Conservation (phyloP, 768 basidiomycete genomes). For the Russula compacta region DNA sequence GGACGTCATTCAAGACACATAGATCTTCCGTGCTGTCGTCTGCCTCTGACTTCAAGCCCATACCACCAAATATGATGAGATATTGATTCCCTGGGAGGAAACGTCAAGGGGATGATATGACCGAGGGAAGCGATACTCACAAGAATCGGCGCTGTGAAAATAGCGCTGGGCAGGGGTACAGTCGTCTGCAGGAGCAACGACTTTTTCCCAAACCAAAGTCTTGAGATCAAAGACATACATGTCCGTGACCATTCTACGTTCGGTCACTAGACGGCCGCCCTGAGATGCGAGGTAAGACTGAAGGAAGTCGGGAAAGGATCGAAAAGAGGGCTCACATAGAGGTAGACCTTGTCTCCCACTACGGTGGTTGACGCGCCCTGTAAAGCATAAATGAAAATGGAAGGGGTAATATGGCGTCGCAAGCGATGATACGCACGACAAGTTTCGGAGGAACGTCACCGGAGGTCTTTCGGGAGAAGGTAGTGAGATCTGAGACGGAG, state of each 20-base stretch:
- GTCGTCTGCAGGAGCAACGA: constrained; percentile 52
- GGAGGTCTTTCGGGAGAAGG: constrained; percentile 70
- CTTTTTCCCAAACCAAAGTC: constrained; percentile 70
- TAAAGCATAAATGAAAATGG: constrained; percentile 3
- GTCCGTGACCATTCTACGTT: constrained; percentile 82
- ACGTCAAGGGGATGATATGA: constrained; percentile 1
- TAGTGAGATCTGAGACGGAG: constrained; percentile 85
- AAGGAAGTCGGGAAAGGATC: not conserved
- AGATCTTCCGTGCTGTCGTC: constrained; percentile 62
- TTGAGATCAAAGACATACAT: constrained; percentile 85
- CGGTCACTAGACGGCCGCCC: constrained; percentile 84
- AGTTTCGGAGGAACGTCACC: constrained; percentile 86
- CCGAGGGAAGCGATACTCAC: constrained; percentile 32
- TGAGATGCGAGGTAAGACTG: constrained; percentile 23
- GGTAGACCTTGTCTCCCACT: constrained; percentile 78
- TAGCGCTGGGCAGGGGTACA: constrained; percentile 78
- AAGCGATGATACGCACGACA: constrained; percentile 48
- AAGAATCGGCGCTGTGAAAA: constrained; percentile 88
- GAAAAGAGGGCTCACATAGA: constrained; percentile 54
- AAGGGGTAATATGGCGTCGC: not conserved
- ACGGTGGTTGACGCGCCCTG: constrained; percentile 90
- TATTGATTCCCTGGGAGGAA: constrained; percentile 67
- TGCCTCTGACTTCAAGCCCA: constrained; percentile 73
- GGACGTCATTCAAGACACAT: constrained; percentile 88
- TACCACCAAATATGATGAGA: constrained; percentile 90